Base-by-base conservation (phyloP, 2,329 filamentous ascomycete species). In the Pseudogymnoascus sp. region DNA sequence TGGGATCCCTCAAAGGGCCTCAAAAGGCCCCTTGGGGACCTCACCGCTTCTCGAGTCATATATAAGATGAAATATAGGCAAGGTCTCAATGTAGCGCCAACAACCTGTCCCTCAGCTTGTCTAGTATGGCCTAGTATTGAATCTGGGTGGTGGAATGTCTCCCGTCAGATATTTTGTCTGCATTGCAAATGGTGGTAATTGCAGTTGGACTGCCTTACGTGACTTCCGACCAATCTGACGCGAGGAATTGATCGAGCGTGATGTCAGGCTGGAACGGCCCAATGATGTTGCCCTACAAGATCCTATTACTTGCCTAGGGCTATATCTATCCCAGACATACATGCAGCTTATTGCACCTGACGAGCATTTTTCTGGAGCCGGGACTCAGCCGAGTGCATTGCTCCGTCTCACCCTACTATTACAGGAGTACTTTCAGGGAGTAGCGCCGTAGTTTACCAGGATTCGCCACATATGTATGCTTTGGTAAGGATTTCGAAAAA, bases 321-420 rank as follows among this genome's bases (percentile, higher is more conserved):
- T 56, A 56, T 56, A 35, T 56, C 29, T 33, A 56, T 56, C 50
- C 50, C 29, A 56, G 50, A 56, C 50, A 56, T 33, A 33, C 50
- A 56, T 56, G 50, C 29, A 56, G 50, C 50, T 56, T 56, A 56
- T 56, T 56, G 50, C 50, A 56, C 50, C 50, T 56, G 50, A 56
- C 50, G 50, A 56, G 26, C 50, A 56, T 56, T 56, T 56, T 50
- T 56, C 17, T 56, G 50, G 50, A 56, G 50, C 9, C 50, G 10
- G 50, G 50, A 56, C 50, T 35, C 50, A 35, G 50, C 17, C 50
- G 29, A 56, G 29, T 56, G 17, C 50, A 21, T 56, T 56, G 29
- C 50, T 33, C 50, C 50, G 50, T 56, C 50, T 56, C 29, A 35
- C 50, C 50, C 46, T 56, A 26, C 23, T 26, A 26, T 17, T n/a